Conservation (phyloP, 805 yeast genomes). For the Wickerhamiella dianesei region DNA sequence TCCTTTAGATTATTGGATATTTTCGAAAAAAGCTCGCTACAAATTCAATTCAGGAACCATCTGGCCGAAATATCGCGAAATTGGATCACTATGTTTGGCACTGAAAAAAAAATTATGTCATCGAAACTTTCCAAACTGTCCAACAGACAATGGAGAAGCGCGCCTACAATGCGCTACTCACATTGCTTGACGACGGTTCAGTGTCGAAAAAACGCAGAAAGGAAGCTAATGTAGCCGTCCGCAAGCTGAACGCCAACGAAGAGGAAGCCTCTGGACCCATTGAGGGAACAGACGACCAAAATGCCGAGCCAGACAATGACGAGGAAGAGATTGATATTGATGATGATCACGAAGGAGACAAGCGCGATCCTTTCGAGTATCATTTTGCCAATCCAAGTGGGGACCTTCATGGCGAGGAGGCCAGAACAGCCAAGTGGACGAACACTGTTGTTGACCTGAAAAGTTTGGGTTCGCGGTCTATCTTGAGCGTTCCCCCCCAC, state of each 20-base stretch:
- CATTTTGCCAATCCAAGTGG: conserved; percentile 49
- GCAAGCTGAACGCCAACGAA: conserved; percentile 18
- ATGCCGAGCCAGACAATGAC: conserved; percentile 20
- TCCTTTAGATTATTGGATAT: too few relatives aligned
- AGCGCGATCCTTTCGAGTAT: conserved; percentile 56
- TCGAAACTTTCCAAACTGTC: neutral
- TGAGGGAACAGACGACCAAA: conserved; percentile 16
- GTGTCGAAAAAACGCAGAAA: conserved; percentile 25
- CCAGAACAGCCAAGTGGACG: neutral
- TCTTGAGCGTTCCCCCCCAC: conserved; percentile 9
- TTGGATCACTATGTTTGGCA: neutral
- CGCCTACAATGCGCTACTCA: conserved; percentile 55
- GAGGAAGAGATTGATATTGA: conserved; percentile 20
- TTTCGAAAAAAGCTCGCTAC: too few relatives aligned
- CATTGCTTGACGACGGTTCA: conserved; percentile 34
- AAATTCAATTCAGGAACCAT: too few relatives aligned
- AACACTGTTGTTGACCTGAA: conserved; percentile 11
- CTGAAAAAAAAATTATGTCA: neutral
- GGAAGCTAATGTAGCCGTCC: conserved; percentile 8
- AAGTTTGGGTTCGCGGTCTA: conserved; percentile 17
- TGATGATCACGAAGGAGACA: conserved; percentile 30
- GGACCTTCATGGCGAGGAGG: conserved; percentile 10
- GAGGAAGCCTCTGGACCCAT: conserved; percentile 12
- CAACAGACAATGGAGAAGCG: conserved; percentile 4
- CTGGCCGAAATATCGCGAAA: neutral